These are phyloP conservation scores for Acacia confusa DNA, from an alignment of 306 rosid genomes.

Conservation along the genomic window DNA sequence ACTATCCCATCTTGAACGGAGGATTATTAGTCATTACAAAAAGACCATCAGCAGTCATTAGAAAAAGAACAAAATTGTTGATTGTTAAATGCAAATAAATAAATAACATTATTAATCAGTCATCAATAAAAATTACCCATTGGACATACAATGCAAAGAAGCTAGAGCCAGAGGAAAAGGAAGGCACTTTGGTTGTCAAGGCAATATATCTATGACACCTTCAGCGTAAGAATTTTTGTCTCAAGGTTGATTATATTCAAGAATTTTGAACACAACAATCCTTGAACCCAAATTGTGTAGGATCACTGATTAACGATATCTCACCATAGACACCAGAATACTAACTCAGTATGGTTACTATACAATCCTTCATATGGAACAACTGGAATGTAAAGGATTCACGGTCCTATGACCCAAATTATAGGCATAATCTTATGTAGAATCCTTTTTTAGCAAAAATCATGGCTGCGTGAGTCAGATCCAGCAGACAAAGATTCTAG, in stretches of 20 bases:
- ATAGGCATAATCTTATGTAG: not conserved
- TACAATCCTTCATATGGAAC: not conserved
- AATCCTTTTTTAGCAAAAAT: not conserved
- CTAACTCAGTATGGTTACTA: not conserved
- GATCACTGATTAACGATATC: not conserved
- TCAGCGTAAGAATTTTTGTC: not conserved
- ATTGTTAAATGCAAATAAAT: not conserved
- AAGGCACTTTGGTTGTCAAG: not conserved
- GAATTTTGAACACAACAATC: not conserved
- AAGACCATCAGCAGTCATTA: not conserved
- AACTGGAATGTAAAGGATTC: not conserved
- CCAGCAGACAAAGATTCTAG: not conserved
- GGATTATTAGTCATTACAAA: not conserved
- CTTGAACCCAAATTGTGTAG: not conserved
- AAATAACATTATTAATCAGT: not conserved
- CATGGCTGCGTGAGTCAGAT: not conserved
- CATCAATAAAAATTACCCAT: not conserved
- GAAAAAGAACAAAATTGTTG: slow-evolving; percentile 8
- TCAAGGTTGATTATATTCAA: not conserved
- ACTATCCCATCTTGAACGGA: not conserved
- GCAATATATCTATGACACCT: not conserved
- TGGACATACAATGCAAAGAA: not conserved
- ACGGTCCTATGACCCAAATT: not conserved
- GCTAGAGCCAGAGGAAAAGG: not conserved
- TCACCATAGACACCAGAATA: not conserved